Base-by-base conservation (phyloP, 352 stramenopile species). In the Phytophthora cajani region DNA sequence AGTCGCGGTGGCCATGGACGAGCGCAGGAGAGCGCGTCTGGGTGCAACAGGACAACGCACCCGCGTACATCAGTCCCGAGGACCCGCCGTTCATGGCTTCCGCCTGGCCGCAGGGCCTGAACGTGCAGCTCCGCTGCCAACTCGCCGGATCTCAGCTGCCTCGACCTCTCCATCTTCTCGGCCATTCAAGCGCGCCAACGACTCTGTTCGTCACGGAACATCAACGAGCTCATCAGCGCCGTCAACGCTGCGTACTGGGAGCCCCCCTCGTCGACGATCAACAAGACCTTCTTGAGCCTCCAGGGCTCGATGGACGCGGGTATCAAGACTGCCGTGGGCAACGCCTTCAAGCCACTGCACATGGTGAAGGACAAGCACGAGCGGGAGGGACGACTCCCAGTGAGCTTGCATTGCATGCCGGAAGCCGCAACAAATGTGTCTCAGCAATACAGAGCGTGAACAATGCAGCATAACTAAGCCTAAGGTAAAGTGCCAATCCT, bases 301-400 rank as follows among this genome's bases (percentile, higher is more conserved):
- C 52, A 72, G n/a, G 7, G 50, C 21, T 38, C 58, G n/a, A 72
- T 72, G 58, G 52, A 72, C 40, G 25, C 32, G 17, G 67, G 44
- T 42, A 72, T 72, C 33, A 6, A 33, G 23, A 47, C 53, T 14
- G n/a, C 8, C 7, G 58, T 52, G 10, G 52, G 42, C 40, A 67
- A 72, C 33, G 44, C 23, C 2, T 61, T 51, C 55, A 47, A 61
- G 33, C 33, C 16, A 5, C 10, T 12, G 2, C 36, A 61, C 36
- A 61, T 61, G 36, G 27, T 3, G n/a, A 61, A 61, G 17, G 33
- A 36, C 1, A 51, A 61, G 55, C 55, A 52, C 3, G n/a, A 50
- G 6, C 55, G 36, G 36, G 55, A 61, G 55, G 33, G 25, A 42
- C 10, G 30, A 57, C 47, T 46, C 50, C 56, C 23, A 12, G 19